Base-by-base conservation (phyloP, 192 early-diverging fungal genomes). In the Coemansia sp. region DNA sequence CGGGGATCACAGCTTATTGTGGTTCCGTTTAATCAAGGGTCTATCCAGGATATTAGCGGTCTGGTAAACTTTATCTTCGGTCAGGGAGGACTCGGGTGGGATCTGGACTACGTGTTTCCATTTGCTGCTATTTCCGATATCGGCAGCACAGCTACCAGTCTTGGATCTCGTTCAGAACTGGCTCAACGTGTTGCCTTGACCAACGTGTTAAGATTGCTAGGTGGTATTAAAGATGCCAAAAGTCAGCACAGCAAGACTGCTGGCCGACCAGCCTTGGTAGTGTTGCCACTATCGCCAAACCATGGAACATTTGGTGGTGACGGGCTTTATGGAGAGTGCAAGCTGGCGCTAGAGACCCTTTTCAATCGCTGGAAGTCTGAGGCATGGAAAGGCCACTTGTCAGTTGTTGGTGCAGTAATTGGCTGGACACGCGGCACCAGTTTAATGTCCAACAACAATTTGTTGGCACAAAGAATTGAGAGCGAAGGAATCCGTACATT, bases 351-450 rank as follows among this genome's bases (percentile, higher is more conserved):
- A 28, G 93, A 94, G 76, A 91, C 93, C 16, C 68, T 91, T 43
- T 81, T 94, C 68, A 92, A 92, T 81, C 81, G 92, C 60, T 97
- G 90, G 89, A 80, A 88, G 52, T 87, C 91, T 47, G 94, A 97
- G 71, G 78, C 71, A 28, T 97, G 94, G 94, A 81, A 86, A 53
- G 79, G 78, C 52, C 92, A 94, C 78, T 69, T 97, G 49, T 84
- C 89, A 46, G 85, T 96, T 62, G 80, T 86, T 48, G 94, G 94
- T 53, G 87, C 92, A 49, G 88, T 91, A 31, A 94, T 96, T 68
- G 94, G 94, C 26, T 96, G 94, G 94, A 94, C 91, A 48, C 87
- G 94, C 69, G 94, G 94, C 45, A 97, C 94, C 40, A 88, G 90
- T 41, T 76, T 97, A 63, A 95, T 97, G 94, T 84, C 81, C 28